Evolutionary conservation across 2,329 filamentous ascomycete genomes (phyloP), one percentile per base, ranked within the genome.

Genomic region (Neofusicoccum sp.): DNA sequence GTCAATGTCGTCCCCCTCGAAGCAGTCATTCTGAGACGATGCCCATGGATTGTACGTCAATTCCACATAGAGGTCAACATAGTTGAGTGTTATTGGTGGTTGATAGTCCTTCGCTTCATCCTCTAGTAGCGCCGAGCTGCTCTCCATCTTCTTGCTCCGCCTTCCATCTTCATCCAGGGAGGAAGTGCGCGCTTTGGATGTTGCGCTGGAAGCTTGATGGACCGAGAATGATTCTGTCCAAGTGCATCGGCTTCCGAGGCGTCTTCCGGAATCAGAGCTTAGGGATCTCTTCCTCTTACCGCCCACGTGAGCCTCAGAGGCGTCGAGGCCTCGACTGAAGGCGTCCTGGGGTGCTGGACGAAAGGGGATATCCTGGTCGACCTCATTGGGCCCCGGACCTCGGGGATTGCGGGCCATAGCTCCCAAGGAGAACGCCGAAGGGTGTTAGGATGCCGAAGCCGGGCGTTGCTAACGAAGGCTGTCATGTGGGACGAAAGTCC

Each of bases 1-100:
- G 22, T 16, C 14, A 22, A 16, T 6, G 3, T 31, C n/a, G 28
- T 9, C n/a, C n/a, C 34, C 12, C 8, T 36, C 29, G 3, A 3
- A n/a, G 29, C 4, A 8, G 4, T 4, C n/a, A 8, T 28, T 16
- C 7, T 33, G 12, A 4, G 43, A 29, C 4, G 43, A 60, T n/a
- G 22, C 5, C 56, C 36, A 49, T 1, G 56, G 56, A 39, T 60
- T 60, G 28, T 49, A 60, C 22, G 44, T 48, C 22, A 60, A 41
- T 31, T 58, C 54, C 39, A 36, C 14, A 16, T 58, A 58, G 14
- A 58, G 11, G 37, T 58, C 54, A 16, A 36, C 29, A 16, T 36
- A 58, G 31, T n/a, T 47, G 8, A 37, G 48, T 9, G 41, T 16
- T 2, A 22, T n/a, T 28, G 31, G 29, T 14, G n/a, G 11, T 28